Percentiles rank a stretch among this genome's conserved stretches.
Conservation (phyloP, 768 basidiomycete species). For the Aureoboletus auriporus region DNA sequence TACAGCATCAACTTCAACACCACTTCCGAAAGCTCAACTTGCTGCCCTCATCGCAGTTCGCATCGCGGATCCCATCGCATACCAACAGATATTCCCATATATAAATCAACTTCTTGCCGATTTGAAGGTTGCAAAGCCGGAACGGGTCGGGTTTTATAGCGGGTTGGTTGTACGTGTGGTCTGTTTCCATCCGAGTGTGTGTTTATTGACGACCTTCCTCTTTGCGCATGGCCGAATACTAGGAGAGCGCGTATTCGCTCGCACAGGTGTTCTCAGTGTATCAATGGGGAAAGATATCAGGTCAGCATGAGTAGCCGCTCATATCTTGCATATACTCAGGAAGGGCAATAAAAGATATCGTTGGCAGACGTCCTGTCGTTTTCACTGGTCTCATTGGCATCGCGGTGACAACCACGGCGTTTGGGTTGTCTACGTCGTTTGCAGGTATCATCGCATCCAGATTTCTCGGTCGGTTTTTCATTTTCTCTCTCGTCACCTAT, state of each 20-base stretch:
- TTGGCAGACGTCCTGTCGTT: conserved; percentile 62
- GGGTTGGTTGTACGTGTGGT: conserved; percentile 47
- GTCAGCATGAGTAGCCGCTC: conserved; percentile 16
- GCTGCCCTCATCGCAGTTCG: conserved; percentile 39
- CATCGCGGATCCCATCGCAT: conserved; percentile 56
- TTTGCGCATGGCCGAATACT: neutral
- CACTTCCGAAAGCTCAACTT: conserved; percentile 45
- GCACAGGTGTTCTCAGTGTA: conserved; percentile 58
- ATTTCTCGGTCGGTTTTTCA: conserved; percentile 40
- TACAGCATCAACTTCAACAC: conserved; percentile 5
- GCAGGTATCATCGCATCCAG: conserved; percentile 46
- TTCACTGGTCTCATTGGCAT: conserved; percentile 49
- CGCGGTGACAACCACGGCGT: conserved; percentile 44
- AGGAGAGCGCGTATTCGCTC: conserved; percentile 64
- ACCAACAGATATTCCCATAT: conserved; percentile 62
- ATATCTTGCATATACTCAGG: neutral
- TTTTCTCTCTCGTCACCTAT: neutral
- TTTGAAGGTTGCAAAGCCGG: conserved; percentile 49
- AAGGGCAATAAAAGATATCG: conserved; percentile 37
- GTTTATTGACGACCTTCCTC: neutral
- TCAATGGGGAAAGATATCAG: conserved; percentile 58
- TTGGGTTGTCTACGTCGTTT: conserved; percentile 56
- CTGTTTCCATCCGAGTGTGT: conserved; percentile 6
- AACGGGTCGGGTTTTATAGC: conserved; percentile 62
- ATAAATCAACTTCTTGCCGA: conserved; percentile 60